phyloP scores from a whole-genome alignment of 306 rosid species.

The Erythrophleum fordii region DNA sequence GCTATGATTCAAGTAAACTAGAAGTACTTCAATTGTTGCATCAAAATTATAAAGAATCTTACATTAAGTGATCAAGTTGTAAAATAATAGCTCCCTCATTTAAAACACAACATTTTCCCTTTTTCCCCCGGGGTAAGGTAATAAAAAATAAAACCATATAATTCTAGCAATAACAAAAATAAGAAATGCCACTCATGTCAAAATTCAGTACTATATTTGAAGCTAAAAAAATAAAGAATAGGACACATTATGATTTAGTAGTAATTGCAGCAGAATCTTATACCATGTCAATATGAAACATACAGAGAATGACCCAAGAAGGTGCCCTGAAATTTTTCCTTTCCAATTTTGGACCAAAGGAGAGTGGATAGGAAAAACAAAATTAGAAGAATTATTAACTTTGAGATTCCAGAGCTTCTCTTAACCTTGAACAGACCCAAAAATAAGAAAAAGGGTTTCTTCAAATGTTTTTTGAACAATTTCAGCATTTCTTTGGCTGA shows the following conservation, averaged over 20 bases:
- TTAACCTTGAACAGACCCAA: constrained; percentile 26
- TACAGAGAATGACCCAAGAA: constrained; percentile 8
- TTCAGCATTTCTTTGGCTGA: constrained; percentile 12
- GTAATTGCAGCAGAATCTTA: neutral
- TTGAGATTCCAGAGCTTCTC: constrained; percentile 26
- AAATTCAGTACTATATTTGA: neutral
- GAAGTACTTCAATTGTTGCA: neutral
- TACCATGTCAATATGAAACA: constrained; percentile 7
- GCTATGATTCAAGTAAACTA: neutral
- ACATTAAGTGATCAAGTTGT: neutral
- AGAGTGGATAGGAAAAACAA: constrained; percentile 1
- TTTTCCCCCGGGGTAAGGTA: neutral
- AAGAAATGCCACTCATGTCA: neutral
- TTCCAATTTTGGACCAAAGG: neutral
- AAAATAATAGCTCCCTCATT: neutral
- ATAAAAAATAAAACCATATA: neutral
- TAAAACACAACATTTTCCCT: neutral
- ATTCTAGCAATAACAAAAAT: neutral
- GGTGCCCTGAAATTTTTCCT: neutral
- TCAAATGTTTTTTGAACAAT: too few species aligned
- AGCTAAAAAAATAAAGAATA: neutral
- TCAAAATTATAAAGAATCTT: neutral
- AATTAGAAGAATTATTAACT: neutral
- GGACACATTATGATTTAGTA: neutral
- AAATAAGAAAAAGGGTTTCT: neutral